Conservation (phyloP, 768 basidiomycete species). For the Kwoniella pini region DNA sequence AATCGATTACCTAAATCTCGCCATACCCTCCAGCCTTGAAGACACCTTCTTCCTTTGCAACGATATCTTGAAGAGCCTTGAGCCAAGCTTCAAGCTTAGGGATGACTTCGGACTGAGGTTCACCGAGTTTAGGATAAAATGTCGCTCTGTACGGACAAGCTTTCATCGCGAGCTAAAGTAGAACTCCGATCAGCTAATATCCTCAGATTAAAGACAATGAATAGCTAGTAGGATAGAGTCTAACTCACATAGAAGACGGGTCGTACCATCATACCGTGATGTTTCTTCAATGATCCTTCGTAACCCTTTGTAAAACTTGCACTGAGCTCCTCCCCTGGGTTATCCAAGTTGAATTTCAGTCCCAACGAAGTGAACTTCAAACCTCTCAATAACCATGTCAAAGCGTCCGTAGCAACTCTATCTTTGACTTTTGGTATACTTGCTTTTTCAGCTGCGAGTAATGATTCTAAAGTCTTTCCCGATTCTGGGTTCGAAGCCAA, state of each 20-base stretch:
- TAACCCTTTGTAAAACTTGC: slow-evolving; percentile 79
- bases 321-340: slow-evolving; percentile 68
- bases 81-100: slow-evolving; percentile 62
- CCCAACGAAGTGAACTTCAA: slow-evolving; percentile 74
- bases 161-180: slow-evolving; percentile 66
- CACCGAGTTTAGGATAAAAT: slow-evolving; percentile 64
- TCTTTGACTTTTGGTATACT: slow-evolving; percentile 69
- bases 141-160: slow-evolving; percentile 65
- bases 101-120: slow-evolving; percentile 59
- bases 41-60: slow-evolving; percentile 59
- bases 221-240: neutral
- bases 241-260: slow-evolving; percentile 63
- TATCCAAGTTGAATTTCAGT: slow-evolving; percentile 68
- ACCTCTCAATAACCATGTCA: slow-evolving; percentile 87
- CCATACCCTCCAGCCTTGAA: slow-evolving; percentile 52
- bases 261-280: slow-evolving; percentile 66
- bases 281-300: slow-evolving; percentile 74
- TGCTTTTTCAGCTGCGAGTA: slow-evolving; percentile 76
- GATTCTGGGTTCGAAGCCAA: slow-evolving; percentile 67
- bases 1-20: slow-evolving; percentile 26
- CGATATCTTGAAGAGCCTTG: slow-evolving; percentile 60
- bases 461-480: slow-evolving; percentile 76
- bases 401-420: slow-evolving; percentile 76
- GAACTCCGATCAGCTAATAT: neutral
- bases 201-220: neutral